These are phyloP conservation scores for Penicillium pancosmium DNA, from an alignment of 495 filamentous ascomycete genomes.

Conservation along the genomic window DNA sequence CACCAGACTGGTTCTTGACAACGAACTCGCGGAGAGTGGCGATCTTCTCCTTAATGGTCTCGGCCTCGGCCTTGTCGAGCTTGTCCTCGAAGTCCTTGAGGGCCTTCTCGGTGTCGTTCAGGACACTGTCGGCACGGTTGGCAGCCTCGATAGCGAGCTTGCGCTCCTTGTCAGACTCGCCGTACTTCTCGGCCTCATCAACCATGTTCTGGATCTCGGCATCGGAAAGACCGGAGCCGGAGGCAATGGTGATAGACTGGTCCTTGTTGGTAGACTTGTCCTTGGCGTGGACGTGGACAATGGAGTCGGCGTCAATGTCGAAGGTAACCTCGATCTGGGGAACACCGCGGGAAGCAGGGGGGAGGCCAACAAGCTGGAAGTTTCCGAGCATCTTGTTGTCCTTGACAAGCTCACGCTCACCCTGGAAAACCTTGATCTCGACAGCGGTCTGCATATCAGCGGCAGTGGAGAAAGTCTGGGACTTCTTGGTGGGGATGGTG, in stretches of 20 bases:
- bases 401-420: conserved; percentile 98
- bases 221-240: conserved; percentile 96
- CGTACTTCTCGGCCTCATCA: conserved; percentile 95
- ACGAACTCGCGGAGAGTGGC: conserved; percentile 84
- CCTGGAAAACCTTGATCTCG: conserved; percentile 99
- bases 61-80: conserved; percentile 94
- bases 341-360: conserved; percentile 95
- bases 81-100: conserved; percentile 94
- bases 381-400: conserved; percentile 99
- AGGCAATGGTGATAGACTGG: conserved; percentile 98
- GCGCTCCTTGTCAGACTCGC: conserved; percentile 93
- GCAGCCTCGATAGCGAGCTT: conserved; percentile 91
- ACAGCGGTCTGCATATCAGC: conserved; percentile 99
- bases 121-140: conserved; percentile 94
- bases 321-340: conserved; percentile 99
- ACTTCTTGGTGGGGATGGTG: conserved; percentile 99
- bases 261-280: conserved; percentile 99
- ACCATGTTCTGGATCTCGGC: conserved; percentile 96
- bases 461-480: conserved; percentile 96
- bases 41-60: conserved; percentile 94
- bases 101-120: conserved; percentile 98
- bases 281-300: conserved; percentile 98
- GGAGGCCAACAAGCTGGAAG: conserved; percentile 99
- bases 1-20: conserved; percentile 91
- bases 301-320: conserved; percentile 98